Percentiles rank a stretch among this genome's conserved stretches.
Evolutionary conservation across 257 asterid genomes (phyloP).

Genomic region (Echium plantagineum): DNA sequence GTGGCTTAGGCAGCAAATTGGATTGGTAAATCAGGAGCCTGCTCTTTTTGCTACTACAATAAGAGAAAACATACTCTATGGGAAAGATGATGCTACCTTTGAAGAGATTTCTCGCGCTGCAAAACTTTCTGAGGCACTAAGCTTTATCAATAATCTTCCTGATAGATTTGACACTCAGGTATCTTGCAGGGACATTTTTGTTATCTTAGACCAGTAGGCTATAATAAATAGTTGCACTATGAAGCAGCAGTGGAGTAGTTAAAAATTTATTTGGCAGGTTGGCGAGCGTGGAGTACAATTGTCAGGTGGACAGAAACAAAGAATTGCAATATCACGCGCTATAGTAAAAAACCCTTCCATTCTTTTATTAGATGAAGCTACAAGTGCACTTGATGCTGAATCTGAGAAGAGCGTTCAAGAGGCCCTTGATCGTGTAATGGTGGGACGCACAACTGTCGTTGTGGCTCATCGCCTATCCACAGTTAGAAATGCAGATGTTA

Average conservation of each 20-base stretch:
- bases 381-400: slow-evolving; percentile 97
- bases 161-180: slow-evolving; percentile 91
- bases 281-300: slow-evolving; percentile 98
- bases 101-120: slow-evolving; percentile 77
- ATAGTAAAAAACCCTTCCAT: slow-evolving; percentile 82
- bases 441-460: slow-evolving; percentile 77
- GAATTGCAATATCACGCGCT: slow-evolving; percentile 89
- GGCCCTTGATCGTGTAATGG: slow-evolving; percentile 95
- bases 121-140: slow-evolving; percentile 77
- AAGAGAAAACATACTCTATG: slow-evolving; percentile 71
- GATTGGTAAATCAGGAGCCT: slow-evolving; percentile 91
- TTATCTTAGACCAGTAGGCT: no score
- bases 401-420: slow-evolving; percentile 91
- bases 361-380: slow-evolving; percentile 88
- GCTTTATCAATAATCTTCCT: slow-evolving; percentile 77
- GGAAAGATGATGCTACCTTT: slow-evolving; percentile 59
- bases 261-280: slow-evolving; percentile 36
- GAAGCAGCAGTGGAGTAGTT: background rate
- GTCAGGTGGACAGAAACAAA: slow-evolving; percentile 95
- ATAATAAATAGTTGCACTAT: background rate
- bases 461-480: slow-evolving; percentile 96
- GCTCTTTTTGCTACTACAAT: slow-evolving; percentile 89
- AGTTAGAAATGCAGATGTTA: slow-evolving; percentile 71
- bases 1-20: slow-evolving; percentile 83
- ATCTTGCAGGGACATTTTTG: slow-evolving; percentile 2